A percentile compares a stretch with the other conserved stretches of the same genome.
Evolutionary conservation across 2,329 filamentous ascomycete species (phyloP).

Genomic region (Magnaporthiopsis rhizophila): DNA sequence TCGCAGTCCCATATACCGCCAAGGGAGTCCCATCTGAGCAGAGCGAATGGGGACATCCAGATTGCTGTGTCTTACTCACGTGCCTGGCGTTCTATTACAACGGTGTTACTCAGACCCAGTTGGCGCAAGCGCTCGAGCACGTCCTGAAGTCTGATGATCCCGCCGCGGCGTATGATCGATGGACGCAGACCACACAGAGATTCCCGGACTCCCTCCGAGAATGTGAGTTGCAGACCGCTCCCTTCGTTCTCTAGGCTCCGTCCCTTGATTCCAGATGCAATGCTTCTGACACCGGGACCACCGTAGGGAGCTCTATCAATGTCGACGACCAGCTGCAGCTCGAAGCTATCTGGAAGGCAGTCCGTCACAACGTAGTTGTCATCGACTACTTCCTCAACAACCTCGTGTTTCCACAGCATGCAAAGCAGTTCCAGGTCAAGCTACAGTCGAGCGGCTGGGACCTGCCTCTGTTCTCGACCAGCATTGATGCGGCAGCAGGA

Average conservation of each 20-base stretch:
- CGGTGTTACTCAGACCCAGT: conserved; percentile 41
- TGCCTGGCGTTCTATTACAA: conserved; percentile 60
- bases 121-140: conserved; percentile 39
- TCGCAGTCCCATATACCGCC: conserved; percentile 59
- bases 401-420: conserved; percentile 57
- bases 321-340: conserved; percentile 46
- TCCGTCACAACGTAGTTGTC: conserved; percentile 40
- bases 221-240: conserved; percentile 21
- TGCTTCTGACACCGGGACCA: not conserved
- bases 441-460: conserved; percentile 63
- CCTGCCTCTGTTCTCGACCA: conserved; percentile 38
- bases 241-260: too few relatives aligned
- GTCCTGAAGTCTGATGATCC: conserved; percentile 50
- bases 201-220: conserved; percentile 39
- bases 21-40: conserved; percentile 56
- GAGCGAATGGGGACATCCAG: conserved; percentile 60
- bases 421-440: conserved; percentile 56
- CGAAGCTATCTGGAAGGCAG: conserved; percentile 36
- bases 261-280: not conserved
- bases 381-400: conserved; percentile 55
- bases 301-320: conserved; percentile 42
- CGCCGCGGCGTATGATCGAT: conserved; percentile 44
- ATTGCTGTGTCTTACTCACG: conserved; percentile 58
- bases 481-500: conserved; percentile 6
- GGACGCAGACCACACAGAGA: conserved; percentile 28